Base-by-base conservation (phyloP, 805 yeast genomes). In the Millerozyma miso region DNA sequence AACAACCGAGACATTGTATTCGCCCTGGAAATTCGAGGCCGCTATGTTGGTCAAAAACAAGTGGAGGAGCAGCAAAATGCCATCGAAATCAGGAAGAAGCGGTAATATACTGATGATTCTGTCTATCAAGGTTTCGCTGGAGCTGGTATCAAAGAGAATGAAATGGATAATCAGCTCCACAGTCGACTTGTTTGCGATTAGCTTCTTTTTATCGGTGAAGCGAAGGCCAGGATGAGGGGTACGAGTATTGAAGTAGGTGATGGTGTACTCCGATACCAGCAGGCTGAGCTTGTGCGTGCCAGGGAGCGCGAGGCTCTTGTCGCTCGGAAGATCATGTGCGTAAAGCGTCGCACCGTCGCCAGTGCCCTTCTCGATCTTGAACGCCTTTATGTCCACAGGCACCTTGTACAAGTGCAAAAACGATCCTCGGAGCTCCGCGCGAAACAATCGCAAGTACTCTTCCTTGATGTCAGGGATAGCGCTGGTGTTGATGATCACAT, bases 101-200 rank as follows among this genome's bases (percentile, higher is more conserved):
- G 76, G 76, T 35, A 70, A 47, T 4, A 59, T 56, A 14, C 54
- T 47, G 19, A 59, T 52, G n/a, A 55, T 41, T 19, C 55, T 53
- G 51, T 43, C 29, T 40, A 60, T 42, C 14, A 46, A 14, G 44
- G 33, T 17, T 43, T 45, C 35, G 44, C 48, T 43, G n/a, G 39
- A 37, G 17, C 45, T 45, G 19, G 45, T 34, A 17, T 40, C 43
- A 33, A 47, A 69, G 13, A 88, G 58, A 19, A 87, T 67, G 3
- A 85, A 76, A 62, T 90, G 97, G 43, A 90, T 79, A 31, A 89
- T 70, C 37, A 89, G 77, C 59, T 89, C 97, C 8, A 78, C 55
- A 0, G 87, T 58, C 29, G 56, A 47, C n/a, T 87, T 87, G 17
- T 76, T 71, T 5, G 71, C 49, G 20, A 74, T 67, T 14, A 53